Conservation (phyloP, 2,329 filamentous ascomycete genomes). For the Talaromyces sp. region DNA sequence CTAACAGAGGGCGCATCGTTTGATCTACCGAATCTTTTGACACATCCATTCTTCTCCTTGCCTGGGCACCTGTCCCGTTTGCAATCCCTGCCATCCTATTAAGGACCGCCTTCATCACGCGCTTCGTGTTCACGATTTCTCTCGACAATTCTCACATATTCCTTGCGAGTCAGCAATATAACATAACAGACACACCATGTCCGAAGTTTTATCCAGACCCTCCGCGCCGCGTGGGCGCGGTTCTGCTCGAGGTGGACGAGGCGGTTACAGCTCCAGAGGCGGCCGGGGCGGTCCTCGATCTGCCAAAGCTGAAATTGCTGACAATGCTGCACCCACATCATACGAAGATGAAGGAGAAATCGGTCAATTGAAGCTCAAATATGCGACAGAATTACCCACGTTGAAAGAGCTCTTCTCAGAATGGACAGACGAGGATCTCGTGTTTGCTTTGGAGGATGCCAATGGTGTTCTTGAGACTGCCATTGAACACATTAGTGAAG, state of each 20-base stretch:
- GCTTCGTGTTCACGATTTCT: constrained; percentile 27
- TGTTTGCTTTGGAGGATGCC: constrained; percentile 83
- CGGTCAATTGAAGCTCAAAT: constrained; percentile 86
- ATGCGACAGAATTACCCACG: constrained; percentile 71
- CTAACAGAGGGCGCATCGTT: constrained; percentile 38
- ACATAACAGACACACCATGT: constrained; percentile 60
- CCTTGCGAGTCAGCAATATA: constrained; percentile 22
- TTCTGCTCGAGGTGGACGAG: constrained; percentile 80
- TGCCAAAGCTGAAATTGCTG: constrained; percentile 70
- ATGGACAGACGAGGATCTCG: constrained; percentile 92
- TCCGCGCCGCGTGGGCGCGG: constrained; percentile 83
- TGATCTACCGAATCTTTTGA: constrained; percentile 29
- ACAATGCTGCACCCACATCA: constrained; percentile 56
- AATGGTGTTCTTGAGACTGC: constrained; percentile 49
- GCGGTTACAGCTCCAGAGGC: constrained; percentile 67
- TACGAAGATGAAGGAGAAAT: constrained; percentile 85
- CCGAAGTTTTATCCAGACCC: constrained; percentile 85
- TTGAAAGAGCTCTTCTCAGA: constrained; percentile 92
- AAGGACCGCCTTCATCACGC: constrained; percentile 23
- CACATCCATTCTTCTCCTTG: constrained; percentile 27
- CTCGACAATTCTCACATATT: constrained; percentile 24
- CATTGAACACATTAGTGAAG: constrained; percentile 52
- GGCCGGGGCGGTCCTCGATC: constrained; percentile 65
- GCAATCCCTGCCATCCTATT: constrained; percentile 13
- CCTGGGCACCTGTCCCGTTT: constrained; percentile 26